A percentile compares a stretch with the other conserved stretches of the same genome.
Conservation (phyloP, 495 filamentous ascomycete species). For the Penicillium cataractarum region DNA sequence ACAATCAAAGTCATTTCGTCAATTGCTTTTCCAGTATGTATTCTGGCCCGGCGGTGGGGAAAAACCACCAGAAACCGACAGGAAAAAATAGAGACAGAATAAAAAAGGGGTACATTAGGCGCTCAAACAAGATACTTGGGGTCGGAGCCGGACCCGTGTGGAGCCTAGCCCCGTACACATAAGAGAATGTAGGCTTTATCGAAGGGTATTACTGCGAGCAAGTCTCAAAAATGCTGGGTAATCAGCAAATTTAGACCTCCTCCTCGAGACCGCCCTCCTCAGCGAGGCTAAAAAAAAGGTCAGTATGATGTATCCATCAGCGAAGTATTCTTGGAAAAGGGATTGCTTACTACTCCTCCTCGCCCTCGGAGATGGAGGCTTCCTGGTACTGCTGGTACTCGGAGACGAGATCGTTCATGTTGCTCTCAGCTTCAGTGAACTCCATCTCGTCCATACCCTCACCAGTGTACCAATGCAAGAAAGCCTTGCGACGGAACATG, state of each 20-base stretch:
- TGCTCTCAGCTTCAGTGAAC: conserved; percentile 99
- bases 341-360: conserved; percentile 60
- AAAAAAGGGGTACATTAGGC: conserved; percentile 42
- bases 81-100: conserved; percentile 48
- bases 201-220: conserved; percentile 50
- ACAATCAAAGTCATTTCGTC: conserved; percentile 21
- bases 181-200: conserved; percentile 46
- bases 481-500: conserved; percentile 99
- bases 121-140: conserved; percentile 49
- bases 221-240: conserved; percentile 33
- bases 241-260: conserved; percentile 43
- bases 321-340: no score
- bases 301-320: no score
- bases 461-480: conserved; percentile 99
- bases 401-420: conserved; percentile 99
- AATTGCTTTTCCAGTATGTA: conserved; percentile 50
- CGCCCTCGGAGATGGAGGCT: conserved; percentile 78
- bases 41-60: conserved; percentile 34
- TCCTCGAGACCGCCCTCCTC: conserved; percentile 49
- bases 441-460: conserved; percentile 99
- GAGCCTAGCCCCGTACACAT: conserved; percentile 33
- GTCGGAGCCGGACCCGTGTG: conserved; percentile 23
- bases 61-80: conserved; percentile 31
- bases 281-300: conserved; percentile 19
- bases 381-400: conserved; percentile 99